Evolutionary conservation across 1,284 basidiomycete species (phyloP).

Genomic region (Sanghuangporus weigelae): DNA sequence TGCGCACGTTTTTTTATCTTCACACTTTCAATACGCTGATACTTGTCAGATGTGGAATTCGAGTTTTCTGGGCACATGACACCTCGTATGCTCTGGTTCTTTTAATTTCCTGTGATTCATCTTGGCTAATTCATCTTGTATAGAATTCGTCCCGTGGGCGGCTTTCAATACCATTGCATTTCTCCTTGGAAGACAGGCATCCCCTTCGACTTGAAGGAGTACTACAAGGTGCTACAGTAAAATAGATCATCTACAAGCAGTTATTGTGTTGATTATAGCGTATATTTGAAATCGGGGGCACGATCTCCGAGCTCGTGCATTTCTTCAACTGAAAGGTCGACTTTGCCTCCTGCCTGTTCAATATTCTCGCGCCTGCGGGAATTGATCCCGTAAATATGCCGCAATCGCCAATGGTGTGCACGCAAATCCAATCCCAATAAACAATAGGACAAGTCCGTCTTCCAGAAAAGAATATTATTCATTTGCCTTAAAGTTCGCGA

Average conservation of each 20-base stretch:
- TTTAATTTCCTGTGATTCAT: not conserved
- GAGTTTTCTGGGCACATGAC: conserved; percentile 57
- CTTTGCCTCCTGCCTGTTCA: conserved; percentile 32
- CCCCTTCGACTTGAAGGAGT: conserved; percentile 34
- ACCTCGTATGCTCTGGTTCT: conserved; percentile 36
- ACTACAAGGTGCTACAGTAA: not conserved
- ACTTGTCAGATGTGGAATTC: conserved; percentile 44
- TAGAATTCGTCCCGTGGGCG: conserved; percentile 57
- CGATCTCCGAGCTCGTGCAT: conserved; percentile 53
- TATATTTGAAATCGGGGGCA: conserved; percentile 63
- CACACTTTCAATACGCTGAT: not conserved
- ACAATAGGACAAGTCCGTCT: conserved; percentile 65
- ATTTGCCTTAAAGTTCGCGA: not conserved
- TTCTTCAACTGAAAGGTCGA: conserved; percentile 32
- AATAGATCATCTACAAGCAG: not conserved
- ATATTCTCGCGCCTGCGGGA: conserved; percentile 25
- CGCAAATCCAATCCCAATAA: conserved; percentile 59
- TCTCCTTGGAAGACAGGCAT: conserved; percentile 45
- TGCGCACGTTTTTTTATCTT: conserved; percentile 18
- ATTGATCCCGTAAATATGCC: conserved; percentile 52
- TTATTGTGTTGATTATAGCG: conserved; percentile 24
- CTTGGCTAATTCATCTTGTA: not conserved
- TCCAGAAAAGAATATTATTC: not conserved
- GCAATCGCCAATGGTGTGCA: conserved; percentile 43
- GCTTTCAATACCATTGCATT: conserved; percentile 45